Percentiles rank a stretch among this genome's conserved stretches.
phyloP scores from a whole-genome alignment of 441 rosid genomes.

The Metrosideros polymorpha region DNA sequence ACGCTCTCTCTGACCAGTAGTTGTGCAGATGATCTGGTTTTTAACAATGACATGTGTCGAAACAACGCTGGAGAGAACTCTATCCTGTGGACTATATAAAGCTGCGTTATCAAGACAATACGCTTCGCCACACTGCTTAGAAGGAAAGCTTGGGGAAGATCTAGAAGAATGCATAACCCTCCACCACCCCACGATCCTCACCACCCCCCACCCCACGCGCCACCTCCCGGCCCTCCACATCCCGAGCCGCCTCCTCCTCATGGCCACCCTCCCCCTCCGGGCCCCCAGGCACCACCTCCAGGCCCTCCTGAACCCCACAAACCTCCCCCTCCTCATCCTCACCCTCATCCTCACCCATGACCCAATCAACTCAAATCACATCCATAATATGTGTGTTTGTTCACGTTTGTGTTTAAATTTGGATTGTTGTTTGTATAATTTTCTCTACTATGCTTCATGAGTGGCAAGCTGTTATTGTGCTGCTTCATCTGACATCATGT shows the following conservation, averaged over 20 bases:
- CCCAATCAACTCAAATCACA: not conserved
- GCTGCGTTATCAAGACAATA: not conserved
- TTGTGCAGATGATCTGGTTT: not conserved
- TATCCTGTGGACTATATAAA: not conserved
- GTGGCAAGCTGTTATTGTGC: not conserved
- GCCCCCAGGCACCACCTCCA: not conserved
- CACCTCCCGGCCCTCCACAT: not conserved
- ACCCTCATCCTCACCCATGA: not conserved
- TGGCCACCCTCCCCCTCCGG: constrained; percentile 1
- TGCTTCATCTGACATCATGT: not conserved
- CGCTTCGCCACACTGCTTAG: no score
- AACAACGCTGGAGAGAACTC: not conserved
- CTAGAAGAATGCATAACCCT: constrained; percentile 28
- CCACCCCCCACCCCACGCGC: not conserved
- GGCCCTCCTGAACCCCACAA: constrained; percentile 2
- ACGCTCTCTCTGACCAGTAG: constrained; percentile 16
- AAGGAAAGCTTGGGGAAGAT: not conserved
- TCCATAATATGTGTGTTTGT: not conserved
- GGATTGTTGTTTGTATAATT: not conserved
- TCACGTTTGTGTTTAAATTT: not conserved
- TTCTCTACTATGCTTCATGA: not conserved
- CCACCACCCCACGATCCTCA: constrained; percentile 19
- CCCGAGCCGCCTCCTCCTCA: constrained; percentile 4
- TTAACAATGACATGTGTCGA: not conserved
- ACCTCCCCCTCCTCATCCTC: not conserved